Percentiles rank a stretch among this genome's conserved stretches.
phyloP scores from a whole-genome alignment of 2,329 filamentous ascomycete genomes.

The Emmonsiellopsis sp. region DNA sequence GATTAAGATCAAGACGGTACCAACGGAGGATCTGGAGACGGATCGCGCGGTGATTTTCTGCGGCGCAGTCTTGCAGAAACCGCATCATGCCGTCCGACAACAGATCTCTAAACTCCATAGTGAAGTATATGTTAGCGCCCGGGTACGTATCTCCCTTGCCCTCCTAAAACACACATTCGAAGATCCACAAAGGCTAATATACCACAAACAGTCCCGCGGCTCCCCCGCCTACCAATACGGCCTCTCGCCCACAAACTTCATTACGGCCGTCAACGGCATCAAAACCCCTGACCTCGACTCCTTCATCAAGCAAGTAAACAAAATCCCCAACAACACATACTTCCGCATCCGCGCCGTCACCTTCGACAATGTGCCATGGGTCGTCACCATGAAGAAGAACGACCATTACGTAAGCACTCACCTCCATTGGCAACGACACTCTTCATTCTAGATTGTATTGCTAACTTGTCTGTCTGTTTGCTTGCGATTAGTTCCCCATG shows the following conservation, averaged over 20 bases:
- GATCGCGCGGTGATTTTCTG: conserved; percentile 89
- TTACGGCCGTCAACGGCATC: conserved; percentile 88
- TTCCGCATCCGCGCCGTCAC: conserved; percentile 97
- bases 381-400: conserved; percentile 99
- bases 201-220: conserved; percentile 51
- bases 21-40: conserved; percentile 85
- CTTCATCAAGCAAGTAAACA: conserved; percentile 72
- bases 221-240: conserved; percentile 84
- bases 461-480: neutral
- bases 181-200: conserved; percentile 1
- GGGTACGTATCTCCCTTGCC: conserved; percentile 33
- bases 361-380: conserved; percentile 97
- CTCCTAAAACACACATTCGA: neutral
- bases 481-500: conserved; percentile 47
- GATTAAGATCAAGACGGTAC: conserved; percentile 72
- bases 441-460: neutral
- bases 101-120: conserved; percentile 95
- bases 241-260: conserved; percentile 91
- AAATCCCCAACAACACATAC: conserved; percentile 94
- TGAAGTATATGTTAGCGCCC: conserved; percentile 88
- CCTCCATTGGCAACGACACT: neutral
- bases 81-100: conserved; percentile 91
- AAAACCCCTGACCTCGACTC: conserved; percentile 71
- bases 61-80: conserved; percentile 83
- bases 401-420: conserved; percentile 65